Evolutionary conservation across 768 basidiomycete genomes (phyloP).

Genomic region (Auricularia heimuer): DNA sequence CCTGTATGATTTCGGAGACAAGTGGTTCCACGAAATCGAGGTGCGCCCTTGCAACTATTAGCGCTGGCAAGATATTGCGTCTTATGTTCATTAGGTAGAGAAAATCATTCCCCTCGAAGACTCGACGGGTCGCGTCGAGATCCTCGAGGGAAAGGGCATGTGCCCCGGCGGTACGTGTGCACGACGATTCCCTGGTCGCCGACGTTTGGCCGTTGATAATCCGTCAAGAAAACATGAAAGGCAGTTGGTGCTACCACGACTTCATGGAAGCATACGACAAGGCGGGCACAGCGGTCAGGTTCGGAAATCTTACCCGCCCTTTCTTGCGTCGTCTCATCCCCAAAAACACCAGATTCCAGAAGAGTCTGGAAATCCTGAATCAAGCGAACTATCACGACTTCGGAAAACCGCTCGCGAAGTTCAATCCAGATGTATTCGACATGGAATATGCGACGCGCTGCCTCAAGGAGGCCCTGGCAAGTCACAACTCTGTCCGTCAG

Average conservation of each 20-base stretch:
- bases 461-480: conserved; percentile 16
- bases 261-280: conserved; percentile 17
- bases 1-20: conserved; percentile 27
- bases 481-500: conserved; percentile 18
- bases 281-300: conserved; percentile 13
- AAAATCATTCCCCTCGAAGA: conserved; percentile 19
- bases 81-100: conserved; percentile 12
- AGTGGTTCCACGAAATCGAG: conserved; percentile 23
- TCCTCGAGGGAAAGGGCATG: conserved; percentile 20
- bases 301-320: conserved; percentile 2
- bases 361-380: conserved; percentile 21
- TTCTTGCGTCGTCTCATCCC: conserved; percentile 6
- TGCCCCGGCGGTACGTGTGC: conserved; percentile 16
- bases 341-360: conserved; percentile 9
- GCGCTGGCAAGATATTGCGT: too few relatives aligned
- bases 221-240: conserved; percentile 19
- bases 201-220: conserved; percentile 12
- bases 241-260: conserved; percentile 14
- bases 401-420: conserved; percentile 17
- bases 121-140: conserved; percentile 20
- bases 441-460: conserved; percentile 15
- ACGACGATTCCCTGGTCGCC: too few relatives aligned
- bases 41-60: conserved; percentile 9
- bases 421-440: conserved; percentile 19
- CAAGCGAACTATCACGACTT: conserved; percentile 21